These are phyloP conservation scores for Rheum nobile DNA, from an alignment of 148 eudicot genomes.

Conservation along the genomic window DNA sequence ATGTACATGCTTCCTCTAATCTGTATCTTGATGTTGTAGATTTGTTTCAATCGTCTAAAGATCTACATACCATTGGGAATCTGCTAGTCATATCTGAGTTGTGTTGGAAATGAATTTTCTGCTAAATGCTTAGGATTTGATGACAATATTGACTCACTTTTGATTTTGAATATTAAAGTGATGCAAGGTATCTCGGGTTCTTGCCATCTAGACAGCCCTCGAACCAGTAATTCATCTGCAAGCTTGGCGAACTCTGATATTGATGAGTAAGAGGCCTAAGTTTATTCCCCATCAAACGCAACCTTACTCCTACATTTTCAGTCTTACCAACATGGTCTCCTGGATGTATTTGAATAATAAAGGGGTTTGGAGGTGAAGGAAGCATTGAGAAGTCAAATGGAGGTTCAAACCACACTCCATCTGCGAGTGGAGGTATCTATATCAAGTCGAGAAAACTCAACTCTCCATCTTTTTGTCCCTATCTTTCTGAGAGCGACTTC, in stretches of 20 bases:
- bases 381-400: slow-evolving; percentile 79
- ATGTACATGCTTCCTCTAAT: background rate
- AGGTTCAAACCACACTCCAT: slow-evolving; percentile 72
- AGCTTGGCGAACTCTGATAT: slow-evolving; percentile 49
- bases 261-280: slow-evolving; percentile 75
- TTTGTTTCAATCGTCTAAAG: too few relatives aligned
- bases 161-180: slow-evolving; percentile 10
- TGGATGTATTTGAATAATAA: slow-evolving; percentile 8
- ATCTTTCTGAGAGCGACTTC: too few relatives aligned
- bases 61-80: background rate
- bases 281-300: background rate
- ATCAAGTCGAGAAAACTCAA: too few relatives aligned
- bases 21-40: background rate
- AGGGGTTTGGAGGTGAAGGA: slow-evolving; percentile 79
- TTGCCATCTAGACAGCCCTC: slow-evolving; percentile 56
- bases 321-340: too few relatives aligned
- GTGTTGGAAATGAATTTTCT: background rate
- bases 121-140: background rate
- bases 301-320: too few relatives aligned
- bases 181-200: slow-evolving; percentile 41
- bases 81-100: background rate
- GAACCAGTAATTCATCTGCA: slow-evolving; percentile 46
- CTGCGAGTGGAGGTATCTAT: slow-evolving; percentile 84
- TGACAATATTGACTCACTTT: background rate
- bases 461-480: too few relatives aligned